Conservation (phyloP, 495 filamentous ascomycete species). For the Talaromyces trachyspermus region DNA sequence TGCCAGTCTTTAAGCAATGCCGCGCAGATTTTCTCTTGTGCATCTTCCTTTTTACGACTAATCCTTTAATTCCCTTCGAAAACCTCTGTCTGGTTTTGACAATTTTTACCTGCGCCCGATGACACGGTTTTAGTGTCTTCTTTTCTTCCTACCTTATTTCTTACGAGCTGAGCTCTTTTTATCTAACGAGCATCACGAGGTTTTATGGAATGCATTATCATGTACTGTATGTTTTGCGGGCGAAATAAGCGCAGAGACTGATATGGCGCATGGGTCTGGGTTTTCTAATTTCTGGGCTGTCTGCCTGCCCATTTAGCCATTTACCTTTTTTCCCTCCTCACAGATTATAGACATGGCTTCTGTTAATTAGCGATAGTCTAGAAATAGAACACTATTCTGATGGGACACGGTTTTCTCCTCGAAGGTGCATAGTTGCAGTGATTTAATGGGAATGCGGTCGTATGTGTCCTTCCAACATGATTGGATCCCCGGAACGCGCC, state of each 20-base stretch:
- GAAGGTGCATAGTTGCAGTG: neutral
- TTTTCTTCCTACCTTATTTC: neutral
- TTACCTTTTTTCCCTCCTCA: neutral
- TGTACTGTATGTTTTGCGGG: constrained; percentile 7
- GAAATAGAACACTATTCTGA: constrained; percentile 1
- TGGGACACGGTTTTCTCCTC: neutral
- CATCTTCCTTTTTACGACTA: neutral
- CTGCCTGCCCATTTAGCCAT: neutral
- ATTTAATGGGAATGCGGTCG: neutral
- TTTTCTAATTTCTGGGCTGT: neutral
- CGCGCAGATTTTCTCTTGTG: neutral
- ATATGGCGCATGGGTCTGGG: constrained; percentile 8
- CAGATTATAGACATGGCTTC: constrained; percentile 1
- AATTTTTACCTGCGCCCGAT: too few species aligned
- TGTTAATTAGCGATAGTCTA: neutral
- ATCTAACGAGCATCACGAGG: constrained; percentile 7
- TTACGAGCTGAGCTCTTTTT: constrained; percentile 1
- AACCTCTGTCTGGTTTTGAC: too few species aligned
- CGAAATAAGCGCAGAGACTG: constrained; percentile 5
- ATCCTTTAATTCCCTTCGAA: neutral
- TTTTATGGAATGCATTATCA: constrained; percentile 9
- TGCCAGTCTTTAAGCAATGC: constrained; percentile 3
- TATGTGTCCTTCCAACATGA: neutral
- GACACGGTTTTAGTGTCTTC: neutral
- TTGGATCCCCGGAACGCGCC: neutral